Base-by-base conservation (phyloP, 2,329 filamentous ascomycete genomes). In the Xylariaceae sp. region DNA sequence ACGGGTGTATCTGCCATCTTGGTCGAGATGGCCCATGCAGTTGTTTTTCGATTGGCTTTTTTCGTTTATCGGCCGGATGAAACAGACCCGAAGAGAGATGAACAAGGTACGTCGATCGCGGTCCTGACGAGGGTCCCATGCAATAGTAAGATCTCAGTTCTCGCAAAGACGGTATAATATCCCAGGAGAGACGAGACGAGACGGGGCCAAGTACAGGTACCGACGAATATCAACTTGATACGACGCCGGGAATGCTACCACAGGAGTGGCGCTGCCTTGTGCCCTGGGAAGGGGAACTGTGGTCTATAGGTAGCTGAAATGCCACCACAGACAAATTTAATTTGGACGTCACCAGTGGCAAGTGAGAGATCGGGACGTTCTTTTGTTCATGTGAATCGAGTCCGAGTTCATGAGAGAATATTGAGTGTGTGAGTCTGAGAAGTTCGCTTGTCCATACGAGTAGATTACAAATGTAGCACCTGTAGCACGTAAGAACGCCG, bases 1-100 rank as follows among this genome's bases (percentile, higher is more conserved):
- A 90, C 77, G 55, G 63, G 56, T 9, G 52, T 13, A 52, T 65
- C 62, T 59, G 59, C 56, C 69, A 71, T 72, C 41, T 53, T 61
- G 49, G 18, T 23, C 23, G 30, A 55, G 44, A 41, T 37, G 35
- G 44, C 17, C 34, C 51, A 51, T 34, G 35, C 39, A 41, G 59
- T 23, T 30, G 45, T 47, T n/a, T 45, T 53, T 53, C 55, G 23
- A 51, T 52, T 51, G 51, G 45, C 34, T 48, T 41, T 54, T 23
- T 11, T 51, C 23, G 50, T 45, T 7, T 49, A 52, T 51, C 11
- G 49, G 7, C 23, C 48, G 18, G 49, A 56, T 45, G 49, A 54
- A 53, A 51, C 52, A 55, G 44, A 49, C 2, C 56, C 53, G 9
- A 30, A 30, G 51, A 17, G 34, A 55, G 50, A 45, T 53, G 44